Conservation (phyloP, 2,329 filamentous ascomycete genomes). For the Ophiostoma tasmaniense region DNA sequence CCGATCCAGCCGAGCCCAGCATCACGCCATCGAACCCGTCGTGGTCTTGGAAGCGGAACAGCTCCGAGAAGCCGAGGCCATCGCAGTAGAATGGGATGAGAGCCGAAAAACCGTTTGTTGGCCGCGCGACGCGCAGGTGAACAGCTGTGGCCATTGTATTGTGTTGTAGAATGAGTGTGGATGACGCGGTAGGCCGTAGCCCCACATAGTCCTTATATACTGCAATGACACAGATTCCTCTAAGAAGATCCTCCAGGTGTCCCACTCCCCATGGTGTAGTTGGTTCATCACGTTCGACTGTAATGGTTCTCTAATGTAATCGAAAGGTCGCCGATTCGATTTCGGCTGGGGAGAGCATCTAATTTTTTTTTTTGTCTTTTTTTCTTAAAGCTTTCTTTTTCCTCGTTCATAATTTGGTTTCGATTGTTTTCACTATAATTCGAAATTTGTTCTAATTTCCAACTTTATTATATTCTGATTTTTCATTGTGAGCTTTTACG, state of each 20-base stretch:
- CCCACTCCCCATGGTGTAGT: conserved; percentile 10
- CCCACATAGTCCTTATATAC: neutral
- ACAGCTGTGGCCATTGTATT: conserved; percentile 17
- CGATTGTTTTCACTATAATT: no score
- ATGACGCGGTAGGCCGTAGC: no score
- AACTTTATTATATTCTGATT: no score
- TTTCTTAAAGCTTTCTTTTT: no score
- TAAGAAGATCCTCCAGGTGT: neutral
- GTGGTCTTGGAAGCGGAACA: conserved; percentile 30
- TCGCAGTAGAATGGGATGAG: conserved; percentile 36
- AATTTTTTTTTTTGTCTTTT: neutral
- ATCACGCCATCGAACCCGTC: conserved; percentile 35
- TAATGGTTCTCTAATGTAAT: conserved; percentile 9
- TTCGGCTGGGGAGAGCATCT: conserved; percentile 7
- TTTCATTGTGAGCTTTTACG: no score
- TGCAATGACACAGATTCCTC: fast-evolving
- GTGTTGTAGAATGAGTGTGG: no score
- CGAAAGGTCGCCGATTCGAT: conserved; percentile 11
- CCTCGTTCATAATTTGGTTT: no score
- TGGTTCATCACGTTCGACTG: conserved; percentile 11
- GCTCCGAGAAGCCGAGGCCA: conserved; percentile 32
- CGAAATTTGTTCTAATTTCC: no score
- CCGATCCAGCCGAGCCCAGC: conserved; percentile 27
- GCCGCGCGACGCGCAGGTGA: conserved; percentile 35
- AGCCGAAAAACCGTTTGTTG: conserved; percentile 31